These are phyloP conservation scores for Alnus glutinosa DNA, from an alignment of 306 rosid species.

Conservation along the genomic window DNA sequence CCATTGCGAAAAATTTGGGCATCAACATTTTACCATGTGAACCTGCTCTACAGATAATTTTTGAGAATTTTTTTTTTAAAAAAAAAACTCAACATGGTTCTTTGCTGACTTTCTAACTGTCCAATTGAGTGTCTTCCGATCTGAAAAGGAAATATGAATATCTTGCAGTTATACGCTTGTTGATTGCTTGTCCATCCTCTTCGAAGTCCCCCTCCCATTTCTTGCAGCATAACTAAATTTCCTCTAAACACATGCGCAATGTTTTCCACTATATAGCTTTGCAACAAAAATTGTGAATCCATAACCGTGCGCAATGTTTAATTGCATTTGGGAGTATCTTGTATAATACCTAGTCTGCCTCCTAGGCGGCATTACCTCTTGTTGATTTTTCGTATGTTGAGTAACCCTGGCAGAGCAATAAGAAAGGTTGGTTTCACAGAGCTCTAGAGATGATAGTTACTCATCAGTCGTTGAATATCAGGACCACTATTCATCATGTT, in stretches of 20 bases:
- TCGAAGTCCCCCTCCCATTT: background rate
- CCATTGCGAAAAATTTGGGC: background rate
- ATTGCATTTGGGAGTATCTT: background rate
- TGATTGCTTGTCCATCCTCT: conserved; percentile 4
- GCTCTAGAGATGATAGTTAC: background rate
- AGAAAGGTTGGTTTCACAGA: background rate
- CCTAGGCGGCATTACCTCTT: background rate
- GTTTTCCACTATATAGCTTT: background rate
- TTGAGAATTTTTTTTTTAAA: background rate
- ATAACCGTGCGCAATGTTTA: background rate
- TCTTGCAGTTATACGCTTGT: background rate
- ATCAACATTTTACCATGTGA: background rate
- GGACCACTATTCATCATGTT: background rate
- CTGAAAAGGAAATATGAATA: background rate
- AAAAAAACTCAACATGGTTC: background rate
- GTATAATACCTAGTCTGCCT: background rate
- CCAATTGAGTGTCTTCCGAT: background rate
- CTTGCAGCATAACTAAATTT: background rate
- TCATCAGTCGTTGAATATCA: background rate
- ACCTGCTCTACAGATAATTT: conserved; percentile 7
- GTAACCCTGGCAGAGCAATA: background rate
- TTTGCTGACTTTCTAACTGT: background rate
- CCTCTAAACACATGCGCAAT: background rate
- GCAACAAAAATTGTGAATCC: background rate
- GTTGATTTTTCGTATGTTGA: background rate